Conservation (phyloP, 2,329 filamentous ascomycete species). For the Clonostachys rosea region DNA sequence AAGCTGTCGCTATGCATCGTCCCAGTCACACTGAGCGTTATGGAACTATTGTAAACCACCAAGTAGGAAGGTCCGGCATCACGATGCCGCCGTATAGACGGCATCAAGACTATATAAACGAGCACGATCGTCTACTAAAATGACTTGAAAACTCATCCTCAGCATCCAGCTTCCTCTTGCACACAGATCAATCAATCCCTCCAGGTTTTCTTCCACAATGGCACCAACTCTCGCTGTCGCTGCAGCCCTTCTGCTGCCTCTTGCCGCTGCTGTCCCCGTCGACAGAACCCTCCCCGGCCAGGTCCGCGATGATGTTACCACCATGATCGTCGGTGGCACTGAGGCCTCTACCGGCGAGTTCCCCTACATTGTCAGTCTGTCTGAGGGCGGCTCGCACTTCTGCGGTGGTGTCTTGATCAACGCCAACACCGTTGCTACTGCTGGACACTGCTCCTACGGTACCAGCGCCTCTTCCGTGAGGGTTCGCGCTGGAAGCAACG, state of each 20-base stretch:
- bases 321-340: conserved; percentile 15
- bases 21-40: too few species aligned
- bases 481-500: conserved; percentile 18
- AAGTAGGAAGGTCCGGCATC: too few species aligned
- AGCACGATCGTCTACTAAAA: too few species aligned
- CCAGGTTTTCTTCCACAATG: not conserved
- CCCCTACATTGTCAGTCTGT: conserved; percentile 21
- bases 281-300: too few species aligned
- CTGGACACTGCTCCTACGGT: conserved; percentile 19
- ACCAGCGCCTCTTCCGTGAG: conserved; percentile 7
- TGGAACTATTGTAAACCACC: too few species aligned
- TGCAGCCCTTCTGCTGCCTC: not conserved
- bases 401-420: conserved; percentile 21
- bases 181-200: not conserved
- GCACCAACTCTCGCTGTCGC: not conserved
- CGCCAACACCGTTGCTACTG: conserved; percentile 22
- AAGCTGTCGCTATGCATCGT: too few species aligned
- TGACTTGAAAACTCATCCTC: too few species aligned
- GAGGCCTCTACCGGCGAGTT: conserved; percentile 16
- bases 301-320: not conserved
- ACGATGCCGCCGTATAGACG: too few species aligned
- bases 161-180: too few species aligned
- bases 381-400: conserved; percentile 9
- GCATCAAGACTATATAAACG: too few species aligned
- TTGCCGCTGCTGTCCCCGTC: not conserved